Percentiles rank a stretch among this genome's conserved stretches.
Evolutionary conservation across 495 filamentous ascomycete species (phyloP).

Genomic region (Aspergillus bertholletiae): DNA sequence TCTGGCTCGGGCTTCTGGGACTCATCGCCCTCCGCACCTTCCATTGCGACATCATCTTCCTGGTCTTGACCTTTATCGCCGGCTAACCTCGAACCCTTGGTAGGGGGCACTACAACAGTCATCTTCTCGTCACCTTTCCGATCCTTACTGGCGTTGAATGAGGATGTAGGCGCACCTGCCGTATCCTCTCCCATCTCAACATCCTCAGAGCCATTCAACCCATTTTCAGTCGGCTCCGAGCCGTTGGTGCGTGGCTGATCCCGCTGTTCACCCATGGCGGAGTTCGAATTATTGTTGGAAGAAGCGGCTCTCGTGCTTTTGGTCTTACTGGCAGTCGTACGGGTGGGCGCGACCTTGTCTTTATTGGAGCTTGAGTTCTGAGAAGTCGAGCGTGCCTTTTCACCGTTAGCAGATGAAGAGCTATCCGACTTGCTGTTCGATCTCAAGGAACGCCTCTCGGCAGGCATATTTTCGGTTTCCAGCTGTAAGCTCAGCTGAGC

Average conservation of each 20-base stretch:
- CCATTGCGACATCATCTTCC: constrained; percentile 76
- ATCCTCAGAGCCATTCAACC: constrained; percentile 72
- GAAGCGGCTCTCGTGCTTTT: constrained; percentile 50
- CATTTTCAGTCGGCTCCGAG: constrained; percentile 69
- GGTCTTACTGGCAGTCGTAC: constrained; percentile 46
- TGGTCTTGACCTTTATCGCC: constrained; percentile 53
- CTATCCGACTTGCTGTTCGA: constrained; percentile 54
- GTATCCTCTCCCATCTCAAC: constrained; percentile 80
- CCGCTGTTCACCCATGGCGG: constrained; percentile 43
- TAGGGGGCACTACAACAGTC: constrained; percentile 81
- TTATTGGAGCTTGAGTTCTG: constrained; percentile 47
- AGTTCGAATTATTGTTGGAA: constrained; percentile 41
- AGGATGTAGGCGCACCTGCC: constrained; percentile 53
- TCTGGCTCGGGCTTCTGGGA: constrained; percentile 50
- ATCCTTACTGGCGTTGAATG: constrained; percentile 54
- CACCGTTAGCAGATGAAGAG: constrained; percentile 56
- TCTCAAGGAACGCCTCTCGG: constrained; percentile 54
- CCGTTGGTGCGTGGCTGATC: constrained; percentile 72
- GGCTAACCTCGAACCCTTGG: constrained; percentile 66
- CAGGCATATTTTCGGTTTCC: constrained; percentile 46
- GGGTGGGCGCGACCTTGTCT: constrained; percentile 44
- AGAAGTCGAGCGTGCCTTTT: constrained; percentile 49
- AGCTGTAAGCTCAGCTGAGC: constrained; percentile 35
- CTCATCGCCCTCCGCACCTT: constrained; percentile 55
- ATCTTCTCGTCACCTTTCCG: constrained; percentile 79